Base-by-base conservation (phyloP, 495 filamentous ascomycete species). In the Mytilinidion resinicola region DNA sequence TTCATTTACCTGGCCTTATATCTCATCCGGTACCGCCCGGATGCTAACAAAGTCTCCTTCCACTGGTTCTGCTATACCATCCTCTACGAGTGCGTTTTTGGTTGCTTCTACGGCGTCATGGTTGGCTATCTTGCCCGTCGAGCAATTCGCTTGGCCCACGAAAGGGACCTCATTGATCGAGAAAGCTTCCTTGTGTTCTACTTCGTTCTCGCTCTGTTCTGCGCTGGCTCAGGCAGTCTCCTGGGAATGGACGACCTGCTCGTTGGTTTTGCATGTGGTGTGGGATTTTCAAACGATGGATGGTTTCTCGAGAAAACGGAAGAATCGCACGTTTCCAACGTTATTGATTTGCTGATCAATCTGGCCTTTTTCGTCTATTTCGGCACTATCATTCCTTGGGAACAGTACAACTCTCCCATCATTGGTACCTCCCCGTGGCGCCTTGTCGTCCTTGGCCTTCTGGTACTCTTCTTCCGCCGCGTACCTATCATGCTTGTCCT, bases 271-370 rank as follows among this genome's bases (percentile, higher is more conserved):
- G 83, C 91, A 15, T 88, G 87, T 42, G 95, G 95, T 55, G 92
- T 97, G 21, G 95, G 93, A 21, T 99, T 99, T 77, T 95, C 90
- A 63, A 97, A 99, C 68, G 95, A 97, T 69, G 95, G 95, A 53
- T 99, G 95, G 95, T 99, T 97, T 68, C 89, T 87, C 10, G 88
- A 96, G 68, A 96, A 96, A 77, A 99, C 95, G 0, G 95, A 99
- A 68, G 95, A 99, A 66, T 89, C 95, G 1, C 92, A 96, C 69
- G 95, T 99, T 20, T 96, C 93, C 69, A 96, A 97, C 82, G 95
- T 99, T 72, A 96, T 99, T 69, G 95, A 99, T 78, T 72, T 99
- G 63, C 74, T 99, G 55, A 82, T 99, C 73, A 99, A 99, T 72
- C 81, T 97, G 82, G 85, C 92, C 5, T 97, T 96, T 69, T 97